Base-by-base conservation (phyloP, 1,139 yeast genomes). In the Diutina sp. region DNA sequence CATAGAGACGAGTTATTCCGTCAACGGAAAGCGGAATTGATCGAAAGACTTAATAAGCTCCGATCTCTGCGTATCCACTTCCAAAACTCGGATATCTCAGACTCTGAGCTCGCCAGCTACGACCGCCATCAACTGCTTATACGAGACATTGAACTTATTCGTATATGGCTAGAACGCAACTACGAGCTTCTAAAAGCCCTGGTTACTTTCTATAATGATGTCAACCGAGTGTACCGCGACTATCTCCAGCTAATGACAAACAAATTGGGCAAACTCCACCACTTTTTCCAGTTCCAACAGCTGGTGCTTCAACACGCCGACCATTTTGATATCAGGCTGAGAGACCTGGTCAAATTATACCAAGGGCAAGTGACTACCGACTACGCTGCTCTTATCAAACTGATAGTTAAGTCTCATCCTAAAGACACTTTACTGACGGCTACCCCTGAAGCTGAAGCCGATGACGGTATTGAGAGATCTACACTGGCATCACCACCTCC, bases 221-320 rank as follows among this genome's bases (percentile, higher is more conserved):
- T 76, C 12, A 72, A 74, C 61, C 67, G 69, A 48, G 66, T 65
- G 44, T 76, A 74, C 63, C 70, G 69, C 57, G 68, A 66, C 58
- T 67, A 71, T 64, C 72, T 71, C 60, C 57, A 59, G 41, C 59
- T 67, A 2, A 58, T 71, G 60, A 60, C 69, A 21, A 75, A 72
- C 62, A 76, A 75, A 61, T 65, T 76, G 53, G 69, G 69, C 55
- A 76, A 76, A 59, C 63, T 76, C 56, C 70, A 70, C 61, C 70
- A 72, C 60, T 76, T 76, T 58, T 71, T 76, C 57, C 75, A 72
- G 61, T 73, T 65, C 60, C 80, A 76, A 60, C 66, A 65, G 55
- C 65, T 62, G 47, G 58, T 69, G 38, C 53, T 32, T 7, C 60
- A 25, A 6, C 44, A 58, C 25, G 54, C 54, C 21, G 73, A 72